These are phyloP conservation scores for Yamadazyma takamatsuzukensis DNA, from an alignment of 805 yeast genomes.

Conservation along the genomic window DNA sequence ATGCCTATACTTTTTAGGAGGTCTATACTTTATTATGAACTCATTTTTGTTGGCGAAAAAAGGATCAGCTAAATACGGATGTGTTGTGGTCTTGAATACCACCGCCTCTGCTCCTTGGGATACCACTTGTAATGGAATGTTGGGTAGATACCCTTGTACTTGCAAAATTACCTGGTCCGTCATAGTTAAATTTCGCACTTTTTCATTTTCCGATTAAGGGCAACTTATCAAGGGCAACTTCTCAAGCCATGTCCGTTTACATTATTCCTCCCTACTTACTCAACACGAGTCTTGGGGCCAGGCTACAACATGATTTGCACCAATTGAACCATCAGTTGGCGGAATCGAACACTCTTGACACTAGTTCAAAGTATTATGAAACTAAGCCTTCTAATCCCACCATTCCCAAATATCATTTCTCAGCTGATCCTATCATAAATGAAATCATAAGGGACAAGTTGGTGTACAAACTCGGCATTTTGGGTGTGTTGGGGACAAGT, in stretches of 20 bases:
- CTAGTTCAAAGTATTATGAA: constrained; percentile 20
- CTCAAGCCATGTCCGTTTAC: constrained; percentile 19
- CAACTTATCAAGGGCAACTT: no score
- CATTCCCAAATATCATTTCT: constrained; percentile 15
- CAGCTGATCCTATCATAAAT: constrained; percentile 29
- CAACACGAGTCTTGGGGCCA: constrained; percentile 33
- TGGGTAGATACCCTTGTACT: constrained; percentile 43
- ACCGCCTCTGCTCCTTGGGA: constrained; percentile 94
- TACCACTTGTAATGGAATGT: constrained; percentile 49
- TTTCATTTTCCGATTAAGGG: no score
- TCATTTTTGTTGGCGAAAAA: constrained; percentile 21
- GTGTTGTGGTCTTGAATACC: constrained; percentile 58
- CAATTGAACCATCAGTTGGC: constrained; percentile 15
- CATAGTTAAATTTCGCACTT: constrained; percentile 32
- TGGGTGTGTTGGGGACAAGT: constrained; percentile 33
- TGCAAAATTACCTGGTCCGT: constrained; percentile 47
- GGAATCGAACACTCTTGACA: constrained; percentile 22
- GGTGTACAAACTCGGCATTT: constrained; percentile 28
- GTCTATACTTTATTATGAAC: constrained; percentile 79
- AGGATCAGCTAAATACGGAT: constrained; percentile 55
- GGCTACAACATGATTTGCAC: constrained; percentile 20
- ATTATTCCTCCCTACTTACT: constrained; percentile 43
- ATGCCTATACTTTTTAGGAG: constrained; percentile 88
- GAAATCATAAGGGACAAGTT: constrained; percentile 30
- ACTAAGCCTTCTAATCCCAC: not conserved